Evolutionary conservation across 2,329 filamentous ascomycete species (phyloP), one percentile per base, ranked within the genome.

Genomic region (Claviceps sorghi): DNA sequence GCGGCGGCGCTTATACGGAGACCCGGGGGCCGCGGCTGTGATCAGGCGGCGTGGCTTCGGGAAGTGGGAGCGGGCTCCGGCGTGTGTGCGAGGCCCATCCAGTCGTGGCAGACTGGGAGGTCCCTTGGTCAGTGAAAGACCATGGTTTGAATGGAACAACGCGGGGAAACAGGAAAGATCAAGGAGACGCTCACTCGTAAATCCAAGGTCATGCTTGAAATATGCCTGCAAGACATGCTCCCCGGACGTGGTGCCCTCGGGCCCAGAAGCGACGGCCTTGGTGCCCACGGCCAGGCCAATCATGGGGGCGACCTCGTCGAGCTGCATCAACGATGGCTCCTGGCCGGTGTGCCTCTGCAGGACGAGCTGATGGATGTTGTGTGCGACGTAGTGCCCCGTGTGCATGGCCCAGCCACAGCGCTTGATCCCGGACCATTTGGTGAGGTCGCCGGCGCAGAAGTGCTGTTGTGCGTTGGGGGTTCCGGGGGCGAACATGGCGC

Each of bases 331-430:
- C 30, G 68, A 64, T 3, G 79, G 73, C 48, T 64, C 63, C 40
- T 65, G 62, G 26, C 61, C 66, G 0, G 67, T 63, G 26, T 68
- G 58, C 50, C 71, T 59, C 38, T 65, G 64, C 45, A 79, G 64
- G 62, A 86, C 79, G 26, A 73, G 68, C 66, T 84, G 77, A 67
- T 86, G 77, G 51, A 85, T 76, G 62, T 90, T 90, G 51, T 75
- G 67, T 7, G 80, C 84, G 3, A 78, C 77, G 55, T 76, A 73
- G 60, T 82, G 78, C 40, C 85, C 86, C 72, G 83, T 81, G 61
- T 85, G 78, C 76, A 90, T 86, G 36, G 86, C 86, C 17, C 74
- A 78, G 26, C 86, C 86, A 59, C 83, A 87, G 45, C 86, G 82
- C 71, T 88, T 90, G 69, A 91, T 88, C 44, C 85, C 86, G 0